phyloP scores from a whole-genome alignment of 2,329 filamentous ascomycete genomes.

The Teratosphaeriaceae sp. region DNA sequence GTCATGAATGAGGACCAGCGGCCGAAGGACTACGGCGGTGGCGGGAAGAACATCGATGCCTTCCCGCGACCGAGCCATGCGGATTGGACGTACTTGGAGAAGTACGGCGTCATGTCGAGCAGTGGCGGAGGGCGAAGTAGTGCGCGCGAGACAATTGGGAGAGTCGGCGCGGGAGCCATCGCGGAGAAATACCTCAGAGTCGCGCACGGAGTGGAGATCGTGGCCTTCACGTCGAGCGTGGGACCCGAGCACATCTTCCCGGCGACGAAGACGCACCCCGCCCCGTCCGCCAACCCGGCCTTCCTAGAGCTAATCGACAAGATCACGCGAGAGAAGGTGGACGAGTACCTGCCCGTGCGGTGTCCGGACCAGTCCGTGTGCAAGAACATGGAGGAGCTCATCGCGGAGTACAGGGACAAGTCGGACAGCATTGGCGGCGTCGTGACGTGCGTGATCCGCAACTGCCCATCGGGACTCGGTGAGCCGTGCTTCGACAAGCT shows the following conservation, averaged over 20 bases:
- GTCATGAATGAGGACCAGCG: slow-evolving; percentile 91
- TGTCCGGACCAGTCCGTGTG: slow-evolving; percentile 66
- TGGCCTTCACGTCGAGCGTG: slow-evolving; percentile 82
- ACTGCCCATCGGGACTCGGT: slow-evolving; percentile 76
- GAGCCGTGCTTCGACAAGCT: slow-evolving; percentile 96
- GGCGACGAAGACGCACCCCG: slow-evolving; percentile 60
- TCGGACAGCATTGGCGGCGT: slow-evolving; percentile 91
- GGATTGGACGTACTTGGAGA: slow-evolving; percentile 95
- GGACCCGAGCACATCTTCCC: slow-evolving; percentile 73
- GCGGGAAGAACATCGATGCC: slow-evolving; percentile 65
- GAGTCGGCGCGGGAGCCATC: slow-evolving; percentile 86
- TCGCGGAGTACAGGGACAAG: slow-evolving; percentile 69
- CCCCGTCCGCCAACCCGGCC: slow-evolving; percentile 65
- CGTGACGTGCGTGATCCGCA: slow-evolving; percentile 87
- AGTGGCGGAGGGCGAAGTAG: slow-evolving; percentile 84
- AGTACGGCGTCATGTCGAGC: slow-evolving; percentile 90
- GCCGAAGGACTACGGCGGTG: slow-evolving; percentile 75
- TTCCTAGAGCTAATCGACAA: slow-evolving; percentile 69
- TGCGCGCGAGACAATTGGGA: slow-evolving; percentile 87
- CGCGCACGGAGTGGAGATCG: slow-evolving; percentile 80
- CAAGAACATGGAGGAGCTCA: slow-evolving; percentile 68
- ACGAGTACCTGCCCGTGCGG: slow-evolving; percentile 76
- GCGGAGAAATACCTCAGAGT: slow-evolving; percentile 85
- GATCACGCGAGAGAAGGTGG: slow-evolving; percentile 69
- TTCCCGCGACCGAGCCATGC: slow-evolving; percentile 91